Evolutionary conservation across 2,329 filamentous ascomycete species (phyloP).

Genomic region (Colletotrichum gigasporum): DNA sequence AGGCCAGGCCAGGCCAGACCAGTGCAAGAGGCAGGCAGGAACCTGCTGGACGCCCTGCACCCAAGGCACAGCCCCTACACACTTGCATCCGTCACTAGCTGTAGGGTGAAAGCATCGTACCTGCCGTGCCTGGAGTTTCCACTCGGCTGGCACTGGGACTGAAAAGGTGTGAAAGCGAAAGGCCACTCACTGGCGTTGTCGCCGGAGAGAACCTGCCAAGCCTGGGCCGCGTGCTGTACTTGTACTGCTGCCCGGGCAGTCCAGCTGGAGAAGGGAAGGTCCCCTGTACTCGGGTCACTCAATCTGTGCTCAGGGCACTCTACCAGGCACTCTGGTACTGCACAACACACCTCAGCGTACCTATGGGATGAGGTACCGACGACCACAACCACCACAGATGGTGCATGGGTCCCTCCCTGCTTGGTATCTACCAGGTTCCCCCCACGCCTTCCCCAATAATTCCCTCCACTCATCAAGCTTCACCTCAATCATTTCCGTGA

Average conservation of each 20-base stretch:
- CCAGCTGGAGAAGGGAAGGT: background rate
- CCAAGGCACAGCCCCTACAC: too few species aligned
- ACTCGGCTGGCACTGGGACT: background rate
- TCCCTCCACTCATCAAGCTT: constrained; percentile 28
- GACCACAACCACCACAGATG: background rate
- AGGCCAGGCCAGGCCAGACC: too few species aligned
- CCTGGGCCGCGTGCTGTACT: background rate
- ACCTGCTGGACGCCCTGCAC: too few species aligned
- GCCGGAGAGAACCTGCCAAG: constrained; percentile 25
- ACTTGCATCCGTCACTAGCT: background rate
- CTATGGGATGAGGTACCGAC: background rate
- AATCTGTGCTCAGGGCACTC: background rate
- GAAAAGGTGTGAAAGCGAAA: too few species aligned
- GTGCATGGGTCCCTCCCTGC: constrained; percentile 4
- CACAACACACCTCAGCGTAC: background rate
- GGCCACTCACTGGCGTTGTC: too few species aligned
- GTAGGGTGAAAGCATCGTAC: background rate
- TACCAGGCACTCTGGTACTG: background rate
- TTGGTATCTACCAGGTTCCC: constrained; percentile 16
- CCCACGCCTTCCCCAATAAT: constrained; percentile 22
- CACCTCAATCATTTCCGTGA: constrained; percentile 24
- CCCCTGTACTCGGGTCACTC: background rate
- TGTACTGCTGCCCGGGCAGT: constrained; percentile 6
- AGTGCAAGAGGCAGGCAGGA: too few species aligned
- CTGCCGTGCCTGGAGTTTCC: background rate